Evolutionary conservation across 352 stramenopile species (phyloP).

Genomic region (Phytophthora colocasiae): DNA sequence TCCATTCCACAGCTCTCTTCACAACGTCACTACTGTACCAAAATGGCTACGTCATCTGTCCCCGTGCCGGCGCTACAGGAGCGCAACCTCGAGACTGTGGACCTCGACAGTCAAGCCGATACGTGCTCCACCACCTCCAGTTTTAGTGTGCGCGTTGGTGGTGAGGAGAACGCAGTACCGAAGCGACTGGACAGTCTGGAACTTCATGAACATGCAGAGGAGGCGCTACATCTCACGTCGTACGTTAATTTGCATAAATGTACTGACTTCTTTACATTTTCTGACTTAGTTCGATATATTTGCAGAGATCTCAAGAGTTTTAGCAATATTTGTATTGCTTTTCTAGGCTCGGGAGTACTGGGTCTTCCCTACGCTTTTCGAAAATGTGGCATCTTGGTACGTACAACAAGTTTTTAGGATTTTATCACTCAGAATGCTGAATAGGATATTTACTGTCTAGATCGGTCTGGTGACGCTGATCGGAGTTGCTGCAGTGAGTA

Average conservation of each 20-base stretch:
- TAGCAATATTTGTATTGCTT: constrained; percentile 90
- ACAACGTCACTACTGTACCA: constrained; percentile 36
- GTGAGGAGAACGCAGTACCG: constrained; percentile 4
- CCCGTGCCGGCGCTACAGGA: constrained; percentile 28
- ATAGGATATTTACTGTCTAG: constrained; percentile 30
- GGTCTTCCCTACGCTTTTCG: constrained; percentile 92
- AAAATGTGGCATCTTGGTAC: constrained; percentile 82
- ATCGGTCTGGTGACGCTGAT: constrained; percentile 64
- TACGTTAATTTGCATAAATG: constrained; percentile 21
- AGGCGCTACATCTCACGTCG: constrained; percentile 53
- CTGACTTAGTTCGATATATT: too few relatives aligned
- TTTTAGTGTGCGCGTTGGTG: constrained; percentile 21
- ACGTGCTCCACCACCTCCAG: constrained; percentile 41
- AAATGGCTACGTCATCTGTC: constrained; percentile 11
- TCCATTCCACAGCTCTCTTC: constrained; percentile 11
- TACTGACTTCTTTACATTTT: too few relatives aligned
- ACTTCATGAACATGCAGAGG: constrained; percentile 31
- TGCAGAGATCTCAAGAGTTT: constrained; percentile 68
- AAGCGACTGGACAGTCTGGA: constrained; percentile 30
- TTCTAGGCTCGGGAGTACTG: constrained; percentile 92
- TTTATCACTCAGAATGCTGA: background rate
- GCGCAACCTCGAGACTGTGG: constrained; percentile 37
- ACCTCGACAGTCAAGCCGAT: constrained; percentile 35
- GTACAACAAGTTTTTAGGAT: constrained; percentile 1
- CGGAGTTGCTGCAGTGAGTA: constrained; percentile 59